phyloP scores from a whole-genome alignment of 768 basidiomycete genomes.

The Coprinellus micaceus region DNA sequence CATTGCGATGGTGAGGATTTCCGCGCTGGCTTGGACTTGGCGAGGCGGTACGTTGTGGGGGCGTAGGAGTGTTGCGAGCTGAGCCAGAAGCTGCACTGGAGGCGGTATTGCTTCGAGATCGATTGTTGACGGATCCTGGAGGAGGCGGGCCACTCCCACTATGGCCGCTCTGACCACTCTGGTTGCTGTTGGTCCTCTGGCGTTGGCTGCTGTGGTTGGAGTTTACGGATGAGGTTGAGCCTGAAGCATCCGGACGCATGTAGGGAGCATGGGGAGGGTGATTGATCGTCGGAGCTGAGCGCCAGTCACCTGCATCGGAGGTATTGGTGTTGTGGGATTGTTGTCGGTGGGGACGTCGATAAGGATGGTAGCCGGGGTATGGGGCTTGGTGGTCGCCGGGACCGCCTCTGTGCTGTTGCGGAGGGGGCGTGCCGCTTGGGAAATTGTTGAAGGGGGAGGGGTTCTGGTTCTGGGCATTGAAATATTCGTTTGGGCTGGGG shows the following conservation, averaged over 20 bases:
- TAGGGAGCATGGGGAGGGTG: constrained; percentile 70
- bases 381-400: constrained; percentile 39
- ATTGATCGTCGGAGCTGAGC: constrained; percentile 25
- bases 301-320: constrained; percentile 42
- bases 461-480: constrained; percentile 52
- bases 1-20: constrained; percentile 39
- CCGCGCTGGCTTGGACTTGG: constrained; percentile 26
- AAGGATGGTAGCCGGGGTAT: constrained; percentile 72
- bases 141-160: constrained; percentile 29
- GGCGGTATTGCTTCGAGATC: constrained; percentile 11
- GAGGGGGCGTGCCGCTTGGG: constrained; percentile 68
- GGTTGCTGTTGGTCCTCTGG: constrained; percentile 68
- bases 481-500: constrained; percentile 47
- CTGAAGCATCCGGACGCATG: constrained; percentile 74
- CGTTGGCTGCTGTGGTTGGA: constrained; percentile 53
- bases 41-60: constrained; percentile 20
- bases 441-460: constrained; percentile 54
- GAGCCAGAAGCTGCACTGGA: constrained; percentile 20
- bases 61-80: constrained; percentile 26
- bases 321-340: constrained; percentile 30
- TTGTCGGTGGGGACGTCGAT: constrained; percentile 65
- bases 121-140: not conserved
- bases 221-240: constrained; percentile 74
- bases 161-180: constrained; percentile 50
- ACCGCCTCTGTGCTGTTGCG: constrained; percentile 46